Evolutionary conservation across 345 rosid species (phyloP).

Genomic region (Microcos paniculata): DNA sequence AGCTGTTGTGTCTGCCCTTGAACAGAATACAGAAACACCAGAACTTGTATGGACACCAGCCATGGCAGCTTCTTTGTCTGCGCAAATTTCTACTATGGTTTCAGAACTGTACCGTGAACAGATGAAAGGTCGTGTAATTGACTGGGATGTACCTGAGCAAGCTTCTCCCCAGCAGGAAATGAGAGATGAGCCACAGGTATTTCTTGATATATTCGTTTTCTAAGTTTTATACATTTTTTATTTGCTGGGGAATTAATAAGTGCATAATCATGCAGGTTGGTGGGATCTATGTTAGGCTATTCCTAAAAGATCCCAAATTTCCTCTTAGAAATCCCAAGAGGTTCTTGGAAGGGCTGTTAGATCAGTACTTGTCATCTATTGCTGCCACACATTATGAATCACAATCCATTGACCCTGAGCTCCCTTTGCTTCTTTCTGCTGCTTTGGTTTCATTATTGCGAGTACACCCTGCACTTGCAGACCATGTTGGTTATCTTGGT

Average conservation of each 20-base stretch:
- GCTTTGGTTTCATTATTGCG: conserved; percentile 97
- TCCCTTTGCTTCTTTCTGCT: conserved; percentile 94
- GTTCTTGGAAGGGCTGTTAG: conserved; percentile 95
- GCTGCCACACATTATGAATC: conserved; percentile 87
- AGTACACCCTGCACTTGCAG: conserved; percentile 97
- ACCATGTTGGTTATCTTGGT: conserved; percentile 97
- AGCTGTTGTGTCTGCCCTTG: conserved; percentile 87
- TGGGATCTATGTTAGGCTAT: conserved; percentile 90
- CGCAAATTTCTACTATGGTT: conserved; percentile 93
- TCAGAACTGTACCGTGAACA: conserved; percentile 90
- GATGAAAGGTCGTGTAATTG: conserved; percentile 86
- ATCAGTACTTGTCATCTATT: conserved; percentile 90
- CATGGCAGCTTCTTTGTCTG: conserved; percentile 96
- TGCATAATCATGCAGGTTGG: conserved; percentile 66
- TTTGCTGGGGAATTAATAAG: conserved; percentile 15
- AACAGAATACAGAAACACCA: conserved; percentile 93
- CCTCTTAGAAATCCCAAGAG: conserved; percentile 95
- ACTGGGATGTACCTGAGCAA: conserved; percentile 99
- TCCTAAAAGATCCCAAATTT: conserved; percentile 95
- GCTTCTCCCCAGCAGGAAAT: conserved; percentile 84
- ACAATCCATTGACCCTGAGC: conserved; percentile 84
- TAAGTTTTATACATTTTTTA: neutral
- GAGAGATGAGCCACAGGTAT: conserved; percentile 94
- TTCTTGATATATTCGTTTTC: conserved; percentile 6
- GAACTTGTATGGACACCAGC: conserved; percentile 99